A percentile compares a stretch with the other conserved stretches of the same genome.
Evolutionary conservation across 1,139 yeast species (phyloP).

Genomic region (Kurtzmaniella quercitrusa): DNA sequence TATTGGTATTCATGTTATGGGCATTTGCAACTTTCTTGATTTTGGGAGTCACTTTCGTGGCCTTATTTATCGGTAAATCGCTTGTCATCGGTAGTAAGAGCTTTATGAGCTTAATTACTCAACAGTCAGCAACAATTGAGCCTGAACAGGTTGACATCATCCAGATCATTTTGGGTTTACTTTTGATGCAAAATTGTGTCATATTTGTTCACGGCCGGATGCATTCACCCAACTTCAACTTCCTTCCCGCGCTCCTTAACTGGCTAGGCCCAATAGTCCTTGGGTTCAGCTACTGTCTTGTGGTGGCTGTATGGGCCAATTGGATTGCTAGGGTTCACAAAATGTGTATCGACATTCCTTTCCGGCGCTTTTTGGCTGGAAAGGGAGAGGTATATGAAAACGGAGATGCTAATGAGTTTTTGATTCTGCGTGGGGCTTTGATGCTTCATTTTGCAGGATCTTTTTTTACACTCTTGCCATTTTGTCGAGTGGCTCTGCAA

Average conservation of each 20-base stretch:
- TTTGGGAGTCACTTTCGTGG: slow-evolving; percentile 25
- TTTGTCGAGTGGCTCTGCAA: slow-evolving; percentile 1
- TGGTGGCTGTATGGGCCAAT: slow-evolving; percentile 13
- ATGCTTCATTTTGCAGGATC: slow-evolving; percentile 20
- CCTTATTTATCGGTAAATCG: slow-evolving; percentile 42
- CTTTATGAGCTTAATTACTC: not conserved
- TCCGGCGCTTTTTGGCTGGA: slow-evolving; percentile 7
- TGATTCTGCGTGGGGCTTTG: slow-evolving; percentile 14
- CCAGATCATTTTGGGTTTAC: not conserved
- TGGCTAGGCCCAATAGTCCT: not conserved
- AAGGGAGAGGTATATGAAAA: not conserved
- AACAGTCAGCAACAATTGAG: not conserved
- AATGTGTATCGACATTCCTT: slow-evolving; percentile 24
- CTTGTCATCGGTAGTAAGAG: slow-evolving; percentile 11
- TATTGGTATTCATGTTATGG: slow-evolving; percentile 64
- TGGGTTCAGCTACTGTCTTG: not conserved
- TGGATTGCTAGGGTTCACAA: slow-evolving; percentile 24
- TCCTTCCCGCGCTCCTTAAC: not conserved
- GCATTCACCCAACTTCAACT: not conserved
- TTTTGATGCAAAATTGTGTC: not conserved
- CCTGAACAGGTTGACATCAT: not conserved
- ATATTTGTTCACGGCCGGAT: not conserved
- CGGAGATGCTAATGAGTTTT: slow-evolving; percentile 8
- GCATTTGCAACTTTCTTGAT: slow-evolving; percentile 56
- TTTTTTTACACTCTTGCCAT: slow-evolving; percentile 8